A percentile compares a stretch with the other conserved stretches of the same genome.
Evolutionary conservation across 2,329 filamentous ascomycete species (phyloP).

Genomic region (Metarhizium guizhouense): DNA sequence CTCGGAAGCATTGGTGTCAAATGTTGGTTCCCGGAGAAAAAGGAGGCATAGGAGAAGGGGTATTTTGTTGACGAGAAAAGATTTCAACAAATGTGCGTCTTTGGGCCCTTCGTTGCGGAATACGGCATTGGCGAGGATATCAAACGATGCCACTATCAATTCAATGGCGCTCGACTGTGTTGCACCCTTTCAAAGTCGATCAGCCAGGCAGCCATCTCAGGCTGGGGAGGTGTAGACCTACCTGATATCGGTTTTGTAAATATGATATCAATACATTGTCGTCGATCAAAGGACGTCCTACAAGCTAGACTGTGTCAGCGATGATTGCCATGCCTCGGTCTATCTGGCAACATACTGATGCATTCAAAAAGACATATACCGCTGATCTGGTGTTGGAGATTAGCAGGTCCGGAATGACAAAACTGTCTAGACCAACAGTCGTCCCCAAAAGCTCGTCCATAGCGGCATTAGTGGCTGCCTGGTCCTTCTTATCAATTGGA

Average conservation of each 20-base stretch:
- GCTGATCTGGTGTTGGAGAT: constrained; percentile 69
- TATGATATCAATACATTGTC: constrained; percentile 71
- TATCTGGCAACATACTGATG: constrained; percentile 47
- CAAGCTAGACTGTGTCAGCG: constrained; percentile 44
- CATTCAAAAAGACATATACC: constrained; percentile 77
- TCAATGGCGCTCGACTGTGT: constrained; percentile 70
- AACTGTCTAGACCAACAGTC: constrained; percentile 44
- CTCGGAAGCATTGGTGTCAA: constrained; percentile 64
- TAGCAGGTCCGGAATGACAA: constrained; percentile 55
- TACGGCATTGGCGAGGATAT: constrained; percentile 79
- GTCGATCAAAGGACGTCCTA: constrained; percentile 74
- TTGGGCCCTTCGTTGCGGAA: constrained; percentile 52
- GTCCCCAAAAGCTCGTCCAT: constrained; percentile 52
- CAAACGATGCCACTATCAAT: constrained; percentile 80
- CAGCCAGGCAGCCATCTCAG: constrained; percentile 3
- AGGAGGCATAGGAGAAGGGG: constrained; percentile 45
- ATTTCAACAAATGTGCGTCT: constrained; percentile 66
- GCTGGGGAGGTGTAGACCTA: constrained; percentile 24
- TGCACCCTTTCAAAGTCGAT: constrained; percentile 48
- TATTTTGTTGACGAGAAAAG: constrained; percentile 69
- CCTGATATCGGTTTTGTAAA: constrained; percentile 76
- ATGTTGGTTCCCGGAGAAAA: constrained; percentile 49
- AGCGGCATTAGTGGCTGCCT: constrained; percentile 33
- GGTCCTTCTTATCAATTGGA: constrained; percentile 42
- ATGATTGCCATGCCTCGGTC: not conserved